Percentiles rank a stretch among this genome's conserved stretches.
Evolutionary conservation across 345 rosid genomes (phyloP).

Genomic region (Excoecaria cochinchinensis): DNA sequence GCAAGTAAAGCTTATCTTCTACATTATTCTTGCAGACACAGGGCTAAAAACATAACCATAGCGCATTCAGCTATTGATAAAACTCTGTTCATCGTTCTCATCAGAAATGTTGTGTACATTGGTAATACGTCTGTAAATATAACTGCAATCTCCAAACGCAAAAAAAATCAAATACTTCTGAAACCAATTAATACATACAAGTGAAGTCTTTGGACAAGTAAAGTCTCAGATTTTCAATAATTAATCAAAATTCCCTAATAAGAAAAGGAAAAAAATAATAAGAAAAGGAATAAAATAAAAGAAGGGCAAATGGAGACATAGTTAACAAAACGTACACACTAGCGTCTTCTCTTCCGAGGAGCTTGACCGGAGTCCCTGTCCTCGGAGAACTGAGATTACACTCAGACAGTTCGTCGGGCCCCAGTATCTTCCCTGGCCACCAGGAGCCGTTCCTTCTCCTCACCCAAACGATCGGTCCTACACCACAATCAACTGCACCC

Average conservation of each 20-base stretch:
- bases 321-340: conserved; percentile 72
- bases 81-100: background rate
- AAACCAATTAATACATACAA: background rate
- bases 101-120: too few species aligned
- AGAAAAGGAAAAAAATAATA: too few species aligned
- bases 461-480: conserved; percentile 93
- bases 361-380: conserved; percentile 97
- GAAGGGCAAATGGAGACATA: background rate
- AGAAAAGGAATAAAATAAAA: background rate
- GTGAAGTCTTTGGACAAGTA: background rate
- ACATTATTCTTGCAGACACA: background rate
- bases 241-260: background rate
- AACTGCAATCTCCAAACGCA: background rate
- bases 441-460: conserved; percentile 97
- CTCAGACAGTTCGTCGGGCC: conserved; percentile 73
- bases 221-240: background rate
- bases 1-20: background rate
- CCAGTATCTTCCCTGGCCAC: conserved; percentile 98
- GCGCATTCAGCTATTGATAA: background rate
- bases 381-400: conserved; percentile 81
- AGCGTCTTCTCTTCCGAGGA: conserved; percentile 98
- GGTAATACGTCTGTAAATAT: background rate
- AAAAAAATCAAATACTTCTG: background rate
- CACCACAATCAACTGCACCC: conserved; percentile 31
- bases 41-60: background rate